Percentiles rank a stretch among this genome's conserved stretches.
phyloP scores from a whole-genome alignment of 2,329 filamentous ascomycete species.

The Microcera coccophila region DNA sequence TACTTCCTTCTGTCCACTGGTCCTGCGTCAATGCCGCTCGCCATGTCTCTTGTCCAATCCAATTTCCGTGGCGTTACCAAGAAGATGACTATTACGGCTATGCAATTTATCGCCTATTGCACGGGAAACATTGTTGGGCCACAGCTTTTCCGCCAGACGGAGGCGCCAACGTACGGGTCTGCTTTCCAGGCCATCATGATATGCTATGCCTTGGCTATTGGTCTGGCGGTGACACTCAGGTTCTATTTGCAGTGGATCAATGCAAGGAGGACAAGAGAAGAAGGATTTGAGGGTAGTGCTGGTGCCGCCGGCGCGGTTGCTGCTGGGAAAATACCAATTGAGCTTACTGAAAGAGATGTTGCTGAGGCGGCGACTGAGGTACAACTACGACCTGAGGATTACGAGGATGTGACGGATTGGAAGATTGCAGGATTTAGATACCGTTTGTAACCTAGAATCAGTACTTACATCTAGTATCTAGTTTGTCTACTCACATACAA shows the following conservation, averaged over 20 bases:
- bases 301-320: background rate
- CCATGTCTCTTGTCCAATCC: slow-evolving; percentile 25
- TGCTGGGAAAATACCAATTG: background rate
- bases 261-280: slow-evolving; percentile 40
- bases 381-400: background rate
- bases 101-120: slow-evolving; percentile 55
- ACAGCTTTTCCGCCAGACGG: slow-evolving; percentile 54
- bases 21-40: slow-evolving; percentile 17
- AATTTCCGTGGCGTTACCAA: slow-evolving; percentile 4
- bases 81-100: background rate
- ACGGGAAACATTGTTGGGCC: slow-evolving; percentile 59
- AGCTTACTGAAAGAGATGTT: background rate
- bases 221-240: slow-evolving; percentile 41
- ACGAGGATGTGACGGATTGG: background rate
- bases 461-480: no score
- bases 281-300: background rate
- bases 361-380: background rate
- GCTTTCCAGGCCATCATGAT: slow-evolving; percentile 60
- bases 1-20: background rate
- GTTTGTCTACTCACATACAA: no score
- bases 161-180: slow-evolving; percentile 57
- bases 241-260: slow-evolving; percentile 51
- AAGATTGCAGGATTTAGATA: background rate
- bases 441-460: background rate
- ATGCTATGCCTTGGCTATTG: slow-evolving; percentile 51